Base-by-base conservation (phyloP, 495 filamentous ascomycete genomes). In the Arthonia radiata region DNA sequence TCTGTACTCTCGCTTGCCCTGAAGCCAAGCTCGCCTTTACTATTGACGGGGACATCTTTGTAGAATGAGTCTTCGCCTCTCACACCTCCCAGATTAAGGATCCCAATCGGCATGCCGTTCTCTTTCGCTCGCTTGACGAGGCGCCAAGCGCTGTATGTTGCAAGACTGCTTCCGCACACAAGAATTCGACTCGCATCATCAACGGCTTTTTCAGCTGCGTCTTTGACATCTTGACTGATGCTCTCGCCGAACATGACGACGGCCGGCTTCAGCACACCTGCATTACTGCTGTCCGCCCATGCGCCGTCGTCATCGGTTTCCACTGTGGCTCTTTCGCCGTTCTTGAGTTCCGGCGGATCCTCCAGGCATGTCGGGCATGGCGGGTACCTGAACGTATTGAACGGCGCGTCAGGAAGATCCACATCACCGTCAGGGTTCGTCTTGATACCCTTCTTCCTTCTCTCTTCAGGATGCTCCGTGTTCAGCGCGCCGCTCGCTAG, bases 171-270 rank as follows among this genome's bases (percentile, higher is more conserved):
- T 5, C 81, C 86, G 9, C 93, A 42, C 10, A 94, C 61, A 16
- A 97, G 54, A 13, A 97, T 44, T 17, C 61, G 54, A 10, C 62
- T 64, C 5, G 82, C 70, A 27, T 60, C 58, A 35, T 91, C 72
- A 21, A 97, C 64, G 5, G 68, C 72, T 11, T 64, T 53, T 39
- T 92, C 80, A 1, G 81, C 83, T n/a, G 64, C 67, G 1, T 40
- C 34, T 42, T 82, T 92, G 9, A 80, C 68, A 3, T 40, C 29
- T 2, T 43, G 40, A 3, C 59, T 49, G 17, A 93, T 86, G 28
- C 65, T 78, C 47, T 97, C 86, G 3, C 86, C 86, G 45, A 97
- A 97, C 78, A 97, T 90, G 27, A 73, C 66, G 1, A 97, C 83
- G 1, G 70, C 69, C 3, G 86, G 86, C 42, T 97, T 94, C 23